These are phyloP conservation scores for Colletotrichum incanum DNA, from an alignment of 2,329 filamentous ascomycete species.

Conservation along the genomic window DNA sequence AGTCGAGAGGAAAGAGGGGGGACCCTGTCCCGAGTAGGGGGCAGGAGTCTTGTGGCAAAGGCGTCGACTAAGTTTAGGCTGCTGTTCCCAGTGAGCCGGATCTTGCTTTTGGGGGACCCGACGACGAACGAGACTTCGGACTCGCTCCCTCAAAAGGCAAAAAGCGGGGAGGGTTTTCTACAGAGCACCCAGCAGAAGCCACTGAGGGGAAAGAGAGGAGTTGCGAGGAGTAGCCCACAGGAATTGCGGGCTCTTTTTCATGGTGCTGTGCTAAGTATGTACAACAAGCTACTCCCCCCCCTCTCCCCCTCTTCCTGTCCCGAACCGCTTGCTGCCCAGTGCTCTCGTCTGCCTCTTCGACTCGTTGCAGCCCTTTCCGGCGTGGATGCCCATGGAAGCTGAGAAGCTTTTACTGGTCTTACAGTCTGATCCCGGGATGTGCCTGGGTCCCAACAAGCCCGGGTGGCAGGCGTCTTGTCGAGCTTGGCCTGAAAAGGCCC, in stretches of 20 bases:
- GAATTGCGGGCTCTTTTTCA: background rate
- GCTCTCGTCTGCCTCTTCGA: background rate
- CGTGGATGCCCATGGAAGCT: background rate
- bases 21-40: background rate
- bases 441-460: slow-evolving; percentile 19
- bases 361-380: background rate
- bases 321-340: slow-evolving; percentile 13
- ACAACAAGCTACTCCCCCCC: background rate
- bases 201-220: slow-evolving; percentile 6
- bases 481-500: slow-evolving; percentile 33
- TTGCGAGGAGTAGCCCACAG: background rate
- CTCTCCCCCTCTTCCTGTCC: too few species aligned
- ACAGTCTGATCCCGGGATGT: background rate
- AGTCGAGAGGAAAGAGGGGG: background rate
- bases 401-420: slow-evolving; percentile 4
- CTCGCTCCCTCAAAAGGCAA: slow-evolving; percentile 5
- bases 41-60: background rate
- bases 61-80: slow-evolving; percentile 13
- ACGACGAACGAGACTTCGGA: background rate
- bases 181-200: background rate
- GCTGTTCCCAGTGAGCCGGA: slow-evolving; percentile 35
- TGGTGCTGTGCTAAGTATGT: background rate
- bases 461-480: slow-evolving; percentile 25
- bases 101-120: background rate
- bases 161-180: slow-evolving; percentile 7